Evolutionary conservation across 1,139 yeast genomes (phyloP).

Genomic region (Magnusiomyces tetraspermus): DNA sequence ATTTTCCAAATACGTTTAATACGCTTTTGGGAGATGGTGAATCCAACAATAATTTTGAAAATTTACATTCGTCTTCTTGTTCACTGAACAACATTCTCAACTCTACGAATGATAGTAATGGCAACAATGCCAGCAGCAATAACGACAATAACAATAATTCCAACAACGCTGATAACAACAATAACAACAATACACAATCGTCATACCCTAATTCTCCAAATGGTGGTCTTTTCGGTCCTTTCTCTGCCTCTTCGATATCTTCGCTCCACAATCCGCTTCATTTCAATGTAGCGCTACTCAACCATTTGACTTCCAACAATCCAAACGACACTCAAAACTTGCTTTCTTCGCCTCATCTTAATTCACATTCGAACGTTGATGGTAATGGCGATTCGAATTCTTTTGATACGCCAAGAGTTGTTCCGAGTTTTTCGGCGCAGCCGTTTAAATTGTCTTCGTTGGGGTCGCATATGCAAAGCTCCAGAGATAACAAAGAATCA

Average conservation of each 20-base stretch:
- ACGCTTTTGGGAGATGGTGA: no score
- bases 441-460: not conserved
- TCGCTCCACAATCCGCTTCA: constrained; percentile 2
- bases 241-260: not conserved
- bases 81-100: not conserved
- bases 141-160: not conserved
- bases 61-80: not conserved
- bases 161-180: not conserved
- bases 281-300: constrained; percentile 2
- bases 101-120: not conserved
- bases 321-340: not conserved
- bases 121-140: not conserved
- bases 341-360: no score
- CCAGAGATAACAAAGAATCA: constrained; percentile 4
- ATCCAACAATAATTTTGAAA: not conserved
- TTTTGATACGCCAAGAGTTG: no score
- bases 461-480: not conserved
- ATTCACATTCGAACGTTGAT: no score
- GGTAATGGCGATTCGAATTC: not conserved
- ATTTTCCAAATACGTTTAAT: no score
- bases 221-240: not conserved
- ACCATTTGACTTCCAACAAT: not conserved
- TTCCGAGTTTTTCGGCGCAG: not conserved
- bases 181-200: not conserved
- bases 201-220: not conserved